Conservation (phyloP, 2,329 filamentous ascomycete species). For the Plectosphaerella plurivora region DNA sequence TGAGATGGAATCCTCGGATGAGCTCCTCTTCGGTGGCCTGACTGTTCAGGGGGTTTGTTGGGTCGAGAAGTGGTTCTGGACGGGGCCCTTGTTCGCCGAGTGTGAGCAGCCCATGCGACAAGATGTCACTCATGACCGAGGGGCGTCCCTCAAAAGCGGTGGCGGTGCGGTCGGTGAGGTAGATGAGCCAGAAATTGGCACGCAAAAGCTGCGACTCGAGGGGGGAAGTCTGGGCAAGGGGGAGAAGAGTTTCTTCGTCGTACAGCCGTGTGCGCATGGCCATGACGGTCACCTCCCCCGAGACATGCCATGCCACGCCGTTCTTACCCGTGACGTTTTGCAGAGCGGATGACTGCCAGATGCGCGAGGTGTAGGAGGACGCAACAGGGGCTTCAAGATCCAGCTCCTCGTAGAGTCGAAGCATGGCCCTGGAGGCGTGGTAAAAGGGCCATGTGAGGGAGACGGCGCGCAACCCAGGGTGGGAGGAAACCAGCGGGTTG, state of each 20-base stretch:
- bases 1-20: conserved; percentile 31
- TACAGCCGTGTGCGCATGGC: conserved; percentile 5
- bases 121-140: neutral
- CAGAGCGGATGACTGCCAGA: conserved; percentile 6
- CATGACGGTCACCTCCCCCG: conserved; percentile 3
- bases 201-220: conserved; percentile 6
- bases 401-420: conserved; percentile 4
- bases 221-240: neutral
- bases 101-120: neutral
- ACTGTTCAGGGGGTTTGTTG: conserved; percentile 11
- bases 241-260: conserved; percentile 1
- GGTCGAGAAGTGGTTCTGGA: neutral
- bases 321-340: conserved; percentile 7
- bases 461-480: neutral
- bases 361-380: conserved; percentile 4
- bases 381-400: conserved; percentile 7
- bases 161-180: conserved; percentile 4
- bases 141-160: neutral
- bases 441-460: conserved; percentile 17
- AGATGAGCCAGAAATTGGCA: conserved; percentile 6
- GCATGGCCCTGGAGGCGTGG: conserved; percentile 7
- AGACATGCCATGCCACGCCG: conserved; percentile 4
- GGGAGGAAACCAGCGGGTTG: neutral
- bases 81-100: neutral
- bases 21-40: neutral